Conservation (phyloP, 163 green algal genomes). For the Chlamydomonas reinhardtii region DNA sequence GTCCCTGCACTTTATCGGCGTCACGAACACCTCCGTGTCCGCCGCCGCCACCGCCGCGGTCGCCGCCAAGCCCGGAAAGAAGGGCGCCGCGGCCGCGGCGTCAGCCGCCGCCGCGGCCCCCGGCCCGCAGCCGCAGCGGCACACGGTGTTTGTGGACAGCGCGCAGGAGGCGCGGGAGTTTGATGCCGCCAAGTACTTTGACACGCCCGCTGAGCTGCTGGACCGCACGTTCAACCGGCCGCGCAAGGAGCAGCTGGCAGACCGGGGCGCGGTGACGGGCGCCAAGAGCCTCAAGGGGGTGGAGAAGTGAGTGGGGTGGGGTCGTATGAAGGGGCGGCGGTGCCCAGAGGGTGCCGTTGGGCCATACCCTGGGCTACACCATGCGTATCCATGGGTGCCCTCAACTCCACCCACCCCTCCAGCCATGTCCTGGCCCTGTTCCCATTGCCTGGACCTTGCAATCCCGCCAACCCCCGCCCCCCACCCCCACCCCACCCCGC, state of each 20-base stretch:
- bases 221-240: slow-evolving; percentile 86
- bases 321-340: background rate
- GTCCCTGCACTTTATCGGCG: slow-evolving; percentile 91
- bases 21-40: background rate
- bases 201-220: slow-evolving; percentile 87
- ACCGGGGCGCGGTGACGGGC: background rate
- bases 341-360: no score
- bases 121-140: slow-evolving; percentile 47
- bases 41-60: background rate
- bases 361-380: no score
- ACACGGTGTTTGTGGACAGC: slow-evolving; percentile 94
- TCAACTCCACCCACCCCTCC: no score
- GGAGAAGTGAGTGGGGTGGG: slow-evolving; percentile 25
- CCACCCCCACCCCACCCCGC: background rate
- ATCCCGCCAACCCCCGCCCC: no score
- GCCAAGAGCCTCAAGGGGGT: slow-evolving; percentile 29
- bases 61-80: background rate
- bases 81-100: background rate
- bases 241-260: slow-evolving; percentile 58
- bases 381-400: no score
- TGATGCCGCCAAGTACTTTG: slow-evolving; percentile 81
- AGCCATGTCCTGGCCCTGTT: no score
- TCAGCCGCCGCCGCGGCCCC: background rate
- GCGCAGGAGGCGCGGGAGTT: slow-evolving; percentile 25
- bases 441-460: no score